phyloP scores from a whole-genome alignment of 1,139 yeast species.

The Saccharomyces hybrid region DNA sequence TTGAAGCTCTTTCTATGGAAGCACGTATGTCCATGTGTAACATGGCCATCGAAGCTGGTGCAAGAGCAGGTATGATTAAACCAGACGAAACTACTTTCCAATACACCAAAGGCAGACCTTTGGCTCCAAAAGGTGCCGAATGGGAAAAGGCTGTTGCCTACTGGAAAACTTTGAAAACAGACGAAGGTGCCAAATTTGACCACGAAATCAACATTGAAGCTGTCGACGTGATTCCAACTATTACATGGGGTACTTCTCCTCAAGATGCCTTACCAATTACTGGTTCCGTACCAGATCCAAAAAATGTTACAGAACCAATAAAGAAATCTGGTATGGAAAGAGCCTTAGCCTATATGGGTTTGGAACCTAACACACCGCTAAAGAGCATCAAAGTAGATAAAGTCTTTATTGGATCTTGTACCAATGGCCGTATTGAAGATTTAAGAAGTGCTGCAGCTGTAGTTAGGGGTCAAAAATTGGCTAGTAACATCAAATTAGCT shows the following conservation, averaged over 20 bases:
- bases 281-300: conserved; percentile 84
- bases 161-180: conserved; percentile 85
- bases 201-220: conserved; percentile 75
- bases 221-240: conserved; percentile 83
- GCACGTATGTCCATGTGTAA: conserved; percentile 99
- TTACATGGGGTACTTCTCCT: conserved; percentile 99
- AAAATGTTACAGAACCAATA: conserved; percentile 60
- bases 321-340: conserved; percentile 80
- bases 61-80: conserved; percentile 97
- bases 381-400: conserved; percentile 71
- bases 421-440: conserved; percentile 96
- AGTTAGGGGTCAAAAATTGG: conserved; percentile 84
- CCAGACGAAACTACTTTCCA: conserved; percentile 87
- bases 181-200: conserved; percentile 84
- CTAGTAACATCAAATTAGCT: conserved; percentile 70
- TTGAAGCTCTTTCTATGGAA: conserved; percentile 84
- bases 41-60: conserved; percentile 98
- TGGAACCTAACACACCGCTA: conserved; percentile 73
- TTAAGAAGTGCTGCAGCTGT: conserved; percentile 91
- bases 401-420: conserved; percentile 96
- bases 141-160: conserved; percentile 91
- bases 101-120: conserved; percentile 85
- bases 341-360: conserved; percentile 87
- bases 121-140: conserved; percentile 86
- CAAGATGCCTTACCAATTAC: conserved; percentile 96